These are phyloP conservation scores for Steccherinum ochraceum DNA, from an alignment of 768 basidiomycete species.

Conservation along the genomic window DNA sequence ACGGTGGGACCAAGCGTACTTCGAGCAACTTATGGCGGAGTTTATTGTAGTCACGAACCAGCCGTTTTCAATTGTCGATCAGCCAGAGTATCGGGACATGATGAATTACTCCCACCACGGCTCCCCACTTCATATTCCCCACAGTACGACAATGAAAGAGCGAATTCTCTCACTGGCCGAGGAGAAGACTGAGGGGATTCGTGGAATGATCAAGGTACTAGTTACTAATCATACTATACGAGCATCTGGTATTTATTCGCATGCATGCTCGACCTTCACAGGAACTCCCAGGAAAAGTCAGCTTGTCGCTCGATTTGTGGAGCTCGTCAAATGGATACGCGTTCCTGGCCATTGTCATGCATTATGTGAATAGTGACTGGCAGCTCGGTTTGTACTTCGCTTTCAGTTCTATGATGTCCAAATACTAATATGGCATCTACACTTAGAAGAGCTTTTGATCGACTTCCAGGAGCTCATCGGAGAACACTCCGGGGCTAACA, in stretches of 20 bases:
- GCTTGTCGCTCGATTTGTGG: background rate
- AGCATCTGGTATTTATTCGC: too few species aligned
- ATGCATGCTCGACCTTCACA: background rate
- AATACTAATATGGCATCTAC: background rate
- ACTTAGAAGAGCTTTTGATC: background rate
- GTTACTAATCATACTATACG: too few species aligned
- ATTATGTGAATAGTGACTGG: background rate
- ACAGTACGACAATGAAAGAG: background rate
- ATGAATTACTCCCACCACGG: background rate
- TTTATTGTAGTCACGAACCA: background rate
- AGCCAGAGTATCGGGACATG: background rate
- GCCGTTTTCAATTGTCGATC: background rate
- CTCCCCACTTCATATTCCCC: background rate
- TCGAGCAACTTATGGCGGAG: background rate
- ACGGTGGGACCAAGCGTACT: background rate
- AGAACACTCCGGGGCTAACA: background rate
- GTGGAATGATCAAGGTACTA: background rate
- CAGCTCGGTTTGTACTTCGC: background rate
- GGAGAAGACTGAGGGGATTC: background rate
- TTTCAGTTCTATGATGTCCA: background rate
- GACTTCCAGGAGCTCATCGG: background rate
- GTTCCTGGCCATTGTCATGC: background rate
- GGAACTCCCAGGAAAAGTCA: background rate
- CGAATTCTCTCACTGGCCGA: background rate
- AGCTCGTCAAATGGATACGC: background rate